Percentiles rank a stretch among this genome's conserved stretches.
These are phyloP conservation scores for Leptographium flavum DNA, from an alignment of 2,329 filamentous ascomycete species.

Conservation along the genomic window DNA sequence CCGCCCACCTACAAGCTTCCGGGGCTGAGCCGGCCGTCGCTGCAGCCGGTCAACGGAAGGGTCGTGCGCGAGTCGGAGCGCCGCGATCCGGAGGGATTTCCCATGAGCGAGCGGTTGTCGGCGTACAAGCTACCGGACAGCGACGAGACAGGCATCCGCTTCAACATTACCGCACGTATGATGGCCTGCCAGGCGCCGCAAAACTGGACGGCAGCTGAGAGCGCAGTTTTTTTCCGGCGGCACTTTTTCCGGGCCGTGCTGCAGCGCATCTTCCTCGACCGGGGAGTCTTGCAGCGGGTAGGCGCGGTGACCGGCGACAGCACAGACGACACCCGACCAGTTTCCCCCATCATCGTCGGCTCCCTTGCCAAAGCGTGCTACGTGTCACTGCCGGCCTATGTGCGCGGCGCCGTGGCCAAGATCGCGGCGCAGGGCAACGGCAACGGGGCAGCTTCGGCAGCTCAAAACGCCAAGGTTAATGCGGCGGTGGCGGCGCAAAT, in stretches of 20 bases:
- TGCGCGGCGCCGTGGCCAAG: conserved; percentile 68
- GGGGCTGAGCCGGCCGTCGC: conserved; percentile 48
- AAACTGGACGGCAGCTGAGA: conserved; percentile 78
- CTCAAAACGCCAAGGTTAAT: conserved; percentile 1
- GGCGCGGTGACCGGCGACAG: conserved; percentile 29
- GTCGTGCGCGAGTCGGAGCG: conserved; percentile 52
- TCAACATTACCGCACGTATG: conserved; percentile 95
- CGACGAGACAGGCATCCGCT: conserved; percentile 47
- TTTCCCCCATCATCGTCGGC: conserved; percentile 74
- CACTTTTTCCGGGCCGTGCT: conserved; percentile 88
- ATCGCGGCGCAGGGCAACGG: conserved; percentile 23
- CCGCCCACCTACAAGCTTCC: conserved; percentile 79
- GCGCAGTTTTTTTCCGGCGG: conserved; percentile 75
- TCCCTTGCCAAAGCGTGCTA: conserved; percentile 73
- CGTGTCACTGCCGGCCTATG: conserved; percentile 57
- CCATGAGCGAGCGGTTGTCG: conserved; percentile 64
- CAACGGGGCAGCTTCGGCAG: conserved; percentile 17
- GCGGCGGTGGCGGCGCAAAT: conserved; percentile 52
- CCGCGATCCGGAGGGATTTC: conserved; percentile 84
- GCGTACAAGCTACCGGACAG: conserved; percentile 24
- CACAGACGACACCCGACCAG: conserved; percentile 31
- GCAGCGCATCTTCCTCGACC: conserved; percentile 84
- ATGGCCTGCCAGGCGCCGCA: conserved; percentile 93
- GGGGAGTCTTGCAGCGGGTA: conserved; percentile 55
- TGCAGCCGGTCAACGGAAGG: conserved; percentile 54